Percentiles rank a stretch among this genome's conserved stretches.
Evolutionary conservation across 2,329 filamentous ascomycete species (phyloP).

Genomic region (Bertia moriformis): DNA sequence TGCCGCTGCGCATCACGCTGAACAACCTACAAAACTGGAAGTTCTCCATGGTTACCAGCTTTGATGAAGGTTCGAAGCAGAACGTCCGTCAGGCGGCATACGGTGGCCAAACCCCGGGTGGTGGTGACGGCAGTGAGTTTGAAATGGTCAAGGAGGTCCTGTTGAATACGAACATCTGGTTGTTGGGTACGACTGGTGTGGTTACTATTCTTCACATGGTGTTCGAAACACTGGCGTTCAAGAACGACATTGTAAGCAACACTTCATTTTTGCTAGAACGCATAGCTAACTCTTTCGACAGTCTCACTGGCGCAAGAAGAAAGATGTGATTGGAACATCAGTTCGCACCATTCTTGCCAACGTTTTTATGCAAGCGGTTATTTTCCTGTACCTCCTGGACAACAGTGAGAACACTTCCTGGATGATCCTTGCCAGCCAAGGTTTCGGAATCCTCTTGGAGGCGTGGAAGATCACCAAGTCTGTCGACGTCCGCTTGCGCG

Average conservation of each 20-base stretch:
- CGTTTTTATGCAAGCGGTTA: conserved; percentile 55
- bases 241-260: conserved; percentile 40
- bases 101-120: conserved; percentile 26
- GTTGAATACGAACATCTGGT: conserved; percentile 52
- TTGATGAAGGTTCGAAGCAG: conserved; percentile 52
- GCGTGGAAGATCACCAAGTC: conserved; percentile 95
- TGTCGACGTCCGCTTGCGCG: conserved; percentile 72
- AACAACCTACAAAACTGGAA: conserved; percentile 33
- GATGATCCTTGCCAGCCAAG: conserved; percentile 23
- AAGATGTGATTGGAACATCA: conserved; percentile 55
- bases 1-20: conserved; percentile 14
- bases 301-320: conserved; percentile 60
- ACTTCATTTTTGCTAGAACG: conserved; percentile 5
- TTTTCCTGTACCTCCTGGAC: conserved; percentile 57
- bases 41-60: conserved; percentile 44
- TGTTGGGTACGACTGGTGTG: conserved; percentile 47
- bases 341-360: conserved; percentile 56
- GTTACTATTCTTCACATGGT: conserved; percentile 55
- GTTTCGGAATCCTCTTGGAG: conserved; percentile 45
- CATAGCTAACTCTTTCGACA: conserved; percentile 6
- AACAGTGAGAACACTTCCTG: conserved; percentile 61
- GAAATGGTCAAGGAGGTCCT: conserved; percentile 58
- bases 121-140: conserved; percentile 51
- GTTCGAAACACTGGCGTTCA: conserved; percentile 57
- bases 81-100: conserved; percentile 30